These are phyloP conservation scores for Lagenidium giganteum DNA, from an alignment of 352 stramenopile species.

Conservation along the genomic window DNA sequence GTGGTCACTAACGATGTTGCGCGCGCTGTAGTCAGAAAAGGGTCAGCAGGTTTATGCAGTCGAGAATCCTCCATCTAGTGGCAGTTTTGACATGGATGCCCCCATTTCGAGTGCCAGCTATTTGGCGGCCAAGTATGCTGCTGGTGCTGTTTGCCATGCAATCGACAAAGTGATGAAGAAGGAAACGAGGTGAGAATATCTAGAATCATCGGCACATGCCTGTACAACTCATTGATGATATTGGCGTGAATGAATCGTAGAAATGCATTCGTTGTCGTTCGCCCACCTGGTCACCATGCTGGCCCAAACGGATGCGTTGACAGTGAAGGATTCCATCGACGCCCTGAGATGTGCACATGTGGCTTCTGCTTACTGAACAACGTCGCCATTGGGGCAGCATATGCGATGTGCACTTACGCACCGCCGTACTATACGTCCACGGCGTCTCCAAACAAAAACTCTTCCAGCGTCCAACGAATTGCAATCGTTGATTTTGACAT, in stretches of 20 bases:
- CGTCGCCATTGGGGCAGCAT: slow-evolving; percentile 56
- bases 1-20: slow-evolving; percentile 2
- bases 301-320: slow-evolving; percentile 58
- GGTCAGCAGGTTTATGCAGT: slow-evolving; percentile 42
- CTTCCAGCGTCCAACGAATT: slow-evolving; percentile 17
- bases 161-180: slow-evolving; percentile 58
- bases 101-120: slow-evolving; percentile 62
- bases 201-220: neutral
- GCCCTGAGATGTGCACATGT: slow-evolving; percentile 54
- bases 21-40: slow-evolving; percentile 25
- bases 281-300: slow-evolving; percentile 53
- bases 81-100: slow-evolving; percentile 59
- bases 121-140: slow-evolving; percentile 40
- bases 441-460: neutral
- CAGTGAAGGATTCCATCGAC: slow-evolving; percentile 39
- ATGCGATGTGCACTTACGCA: slow-evolving; percentile 47
- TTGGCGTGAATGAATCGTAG: slow-evolving; percentile 12
- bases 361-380: slow-evolving; percentile 71
- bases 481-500: slow-evolving; percentile 73
- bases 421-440: slow-evolving; percentile 28
- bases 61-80: slow-evolving; percentile 35
- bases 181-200: slow-evolving; percentile 37
- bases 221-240: neutral
- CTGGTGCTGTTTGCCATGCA: slow-evolving; percentile 52
- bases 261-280: slow-evolving; percentile 58